Conservation (phyloP, 805 yeast species). For the Hanseniaspora pseudoguilliermondii region DNA sequence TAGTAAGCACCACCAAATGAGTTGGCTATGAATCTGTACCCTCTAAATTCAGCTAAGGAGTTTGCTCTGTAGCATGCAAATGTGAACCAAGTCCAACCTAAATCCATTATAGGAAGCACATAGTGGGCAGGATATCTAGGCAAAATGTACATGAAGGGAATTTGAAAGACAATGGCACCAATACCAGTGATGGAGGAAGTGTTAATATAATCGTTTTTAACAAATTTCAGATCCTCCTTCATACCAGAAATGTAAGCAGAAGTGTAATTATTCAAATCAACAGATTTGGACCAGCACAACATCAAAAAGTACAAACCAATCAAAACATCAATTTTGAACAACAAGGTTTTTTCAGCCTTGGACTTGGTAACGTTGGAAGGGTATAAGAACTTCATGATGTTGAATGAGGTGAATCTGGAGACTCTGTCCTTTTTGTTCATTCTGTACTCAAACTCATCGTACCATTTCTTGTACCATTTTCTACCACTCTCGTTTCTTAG, state of each 20-base stretch:
- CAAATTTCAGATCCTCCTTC: constrained; percentile 44
- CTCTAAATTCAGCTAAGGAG: constrained; percentile 41
- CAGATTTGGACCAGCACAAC: constrained; percentile 55
- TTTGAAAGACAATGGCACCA: constrained; percentile 49
- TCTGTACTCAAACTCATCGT: constrained; percentile 42
- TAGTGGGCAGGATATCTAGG: constrained; percentile 42
- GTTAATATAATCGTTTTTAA: constrained; percentile 50
- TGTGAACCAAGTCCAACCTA: constrained; percentile 60
- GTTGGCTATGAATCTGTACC: constrained; percentile 53
- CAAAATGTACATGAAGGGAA: constrained; percentile 53
- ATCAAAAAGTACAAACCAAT: constrained; percentile 45
- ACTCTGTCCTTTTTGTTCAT: constrained; percentile 25
- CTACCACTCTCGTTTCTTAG: constrained; percentile 29
- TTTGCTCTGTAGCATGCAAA: constrained; percentile 41
- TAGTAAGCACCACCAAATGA: constrained; percentile 57
- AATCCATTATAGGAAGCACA: constrained; percentile 40
- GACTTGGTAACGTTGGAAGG: constrained; percentile 29
- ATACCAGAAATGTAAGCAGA: constrained; percentile 59
- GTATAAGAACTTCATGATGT: constrained; percentile 26
- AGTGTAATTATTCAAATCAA: constrained; percentile 48
- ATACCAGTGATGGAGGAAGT: constrained; percentile 48
- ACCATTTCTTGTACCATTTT: constrained; percentile 35
- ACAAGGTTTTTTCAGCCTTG: constrained; percentile 33
- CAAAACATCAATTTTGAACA: constrained; percentile 43
- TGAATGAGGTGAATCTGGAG: constrained; percentile 18